Evolutionary conservation across 148 eudicot genomes (phyloP), one percentile per base, ranked within the genome.

Genomic region (Suaeda aralocaspica): DNA sequence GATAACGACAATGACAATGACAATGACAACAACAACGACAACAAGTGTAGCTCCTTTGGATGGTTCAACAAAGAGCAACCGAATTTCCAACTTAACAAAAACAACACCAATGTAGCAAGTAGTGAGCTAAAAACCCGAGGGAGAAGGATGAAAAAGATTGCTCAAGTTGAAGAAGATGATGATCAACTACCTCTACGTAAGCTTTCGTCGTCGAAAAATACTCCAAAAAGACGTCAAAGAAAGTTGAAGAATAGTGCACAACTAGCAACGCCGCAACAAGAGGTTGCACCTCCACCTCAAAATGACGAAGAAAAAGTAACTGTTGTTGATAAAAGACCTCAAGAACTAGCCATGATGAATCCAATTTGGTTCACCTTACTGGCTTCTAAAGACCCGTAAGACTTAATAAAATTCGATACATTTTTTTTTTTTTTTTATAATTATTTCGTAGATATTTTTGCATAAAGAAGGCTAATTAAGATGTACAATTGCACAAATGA

Each of bases 321-420:
- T 4, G 36, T 48, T 13, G 49, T 57, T 14, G 9, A 41, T 28
- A 48, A 5, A 49, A 66, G 69, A 18, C 57, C 42, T 4, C 9
- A 34, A 1, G 56, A 9, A n/a, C 1, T 7, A 7, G 0, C 29
- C 11, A 36, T 36, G 41, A 39, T 1, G 21, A n/a, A n/a, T n/a
- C 60, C 45, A n/a, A 4, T 52, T 11, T 68, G 59, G 71, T 52
- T 68, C 21, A 2, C n/a, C 5, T 68, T 68, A 21, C 2, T 21
- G 9, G 13, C 60, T 34, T 24, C 48, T 6, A 2, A 34, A 68
- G 48, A 68, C 31, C 16, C 6, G 71, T 68, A 33, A 68, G 71
- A n/a, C n/a, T 36, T 36, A 36, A 36, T 4, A 36, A 36, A n/a
- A n/a, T n/a, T n/a, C n/a, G n/a, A n/a, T n/a, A 36, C 41, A 3